Percentiles rank a stretch among this genome's conserved stretches.
phyloP scores from a whole-genome alignment of 805 yeast genomes.

The Blastobotrys chiropterorum region DNA sequence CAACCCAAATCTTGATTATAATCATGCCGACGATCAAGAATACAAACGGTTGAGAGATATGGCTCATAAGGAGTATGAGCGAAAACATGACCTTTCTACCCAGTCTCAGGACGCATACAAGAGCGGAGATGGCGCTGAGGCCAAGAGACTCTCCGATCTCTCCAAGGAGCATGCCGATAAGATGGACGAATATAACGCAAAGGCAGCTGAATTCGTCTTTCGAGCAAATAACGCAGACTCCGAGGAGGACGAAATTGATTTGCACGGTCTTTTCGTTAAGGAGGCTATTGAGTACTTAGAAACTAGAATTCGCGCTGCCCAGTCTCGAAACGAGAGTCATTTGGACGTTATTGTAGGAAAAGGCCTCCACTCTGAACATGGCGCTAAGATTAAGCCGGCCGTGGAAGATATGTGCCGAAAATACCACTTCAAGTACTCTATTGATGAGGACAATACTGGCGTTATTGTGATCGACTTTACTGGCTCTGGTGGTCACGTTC shows the following conservation, averaged over 20 bases:
- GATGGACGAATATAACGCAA: constrained; percentile 64
- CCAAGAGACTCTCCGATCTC: constrained; percentile 64
- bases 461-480: constrained; percentile 65
- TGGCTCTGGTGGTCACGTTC: constrained; percentile 33
- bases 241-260: constrained; percentile 79
- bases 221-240: constrained; percentile 83
- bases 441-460: constrained; percentile 72
- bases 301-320: constrained; percentile 62
- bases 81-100: constrained; percentile 48
- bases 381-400: constrained; percentile 87
- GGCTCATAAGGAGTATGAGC: constrained; percentile 63
- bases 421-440: constrained; percentile 50
- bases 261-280: constrained; percentile 84
- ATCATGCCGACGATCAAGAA: constrained; percentile 35
- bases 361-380: constrained; percentile 79
- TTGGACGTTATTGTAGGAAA: constrained; percentile 88
- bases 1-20: constrained; percentile 26
- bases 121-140: constrained; percentile 64
- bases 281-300: constrained; percentile 80
- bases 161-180: constrained; percentile 53
- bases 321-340: constrained; percentile 49
- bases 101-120: constrained; percentile 75
- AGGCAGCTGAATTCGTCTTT: constrained; percentile 84
- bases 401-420: constrained; percentile 70
- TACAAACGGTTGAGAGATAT: constrained; percentile 57